These are phyloP conservation scores for Fusarium falciforme DNA, from an alignment of 2,329 filamentous ascomycete genomes.

Conservation along the genomic window DNA sequence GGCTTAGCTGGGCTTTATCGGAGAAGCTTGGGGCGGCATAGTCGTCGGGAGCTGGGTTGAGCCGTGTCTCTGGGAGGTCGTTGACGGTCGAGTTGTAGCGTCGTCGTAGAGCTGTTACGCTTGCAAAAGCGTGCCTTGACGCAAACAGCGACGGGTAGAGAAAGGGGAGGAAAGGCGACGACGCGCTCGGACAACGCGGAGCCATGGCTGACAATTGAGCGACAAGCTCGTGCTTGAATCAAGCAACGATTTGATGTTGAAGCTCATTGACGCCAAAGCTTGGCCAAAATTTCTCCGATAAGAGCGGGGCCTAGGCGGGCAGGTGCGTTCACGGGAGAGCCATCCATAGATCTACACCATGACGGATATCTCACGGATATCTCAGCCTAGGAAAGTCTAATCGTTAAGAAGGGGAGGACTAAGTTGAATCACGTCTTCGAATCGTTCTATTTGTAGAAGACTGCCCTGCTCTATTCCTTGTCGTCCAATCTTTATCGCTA, in stretches of 20 bases:
- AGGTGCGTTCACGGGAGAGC: neutral
- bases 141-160: slow-evolving; percentile 62
- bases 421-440: neutral
- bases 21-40: slow-evolving; percentile 87
- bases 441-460: neutral
- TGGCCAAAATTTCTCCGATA: slow-evolving; percentile 24
- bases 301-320: neutral
- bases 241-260: slow-evolving; percentile 4
- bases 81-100: slow-evolving; percentile 48
- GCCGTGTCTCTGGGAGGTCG: slow-evolving; percentile 63
- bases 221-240: slow-evolving; percentile 5
- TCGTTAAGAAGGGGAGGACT: neutral
- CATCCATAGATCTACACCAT: neutral
- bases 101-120: slow-evolving; percentile 22
- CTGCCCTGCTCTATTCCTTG: neutral
- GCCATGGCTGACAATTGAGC: slow-evolving; percentile 39
- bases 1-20: slow-evolving; percentile 82
- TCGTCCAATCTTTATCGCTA: neutral
- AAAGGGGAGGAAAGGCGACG: slow-evolving; percentile 51
- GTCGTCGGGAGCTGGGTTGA: slow-evolving; percentile 86
- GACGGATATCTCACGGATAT: neutral
- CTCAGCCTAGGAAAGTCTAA: neutral
- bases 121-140: slow-evolving; percentile 20
- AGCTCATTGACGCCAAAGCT: slow-evolving; percentile 10
- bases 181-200: slow-evolving; percentile 39